These are phyloP conservation scores for Pseudocercospora ulei DNA, from an alignment of 2,329 filamentous ascomycete genomes.

Conservation along the genomic window DNA sequence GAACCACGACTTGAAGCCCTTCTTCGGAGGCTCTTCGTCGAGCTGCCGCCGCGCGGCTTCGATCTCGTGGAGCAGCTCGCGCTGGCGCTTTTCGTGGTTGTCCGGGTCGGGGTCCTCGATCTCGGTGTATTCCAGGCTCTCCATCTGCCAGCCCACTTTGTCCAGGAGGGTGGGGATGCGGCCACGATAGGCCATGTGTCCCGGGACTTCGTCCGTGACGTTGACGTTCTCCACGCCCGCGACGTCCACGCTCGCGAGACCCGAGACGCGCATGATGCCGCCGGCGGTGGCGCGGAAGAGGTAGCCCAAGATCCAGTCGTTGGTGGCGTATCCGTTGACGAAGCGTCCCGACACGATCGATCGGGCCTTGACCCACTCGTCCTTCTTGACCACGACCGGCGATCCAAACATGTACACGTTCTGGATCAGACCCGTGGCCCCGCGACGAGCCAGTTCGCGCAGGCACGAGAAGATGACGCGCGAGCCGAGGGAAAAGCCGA, in stretches of 20 bases:
- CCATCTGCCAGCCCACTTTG: constrained; percentile 80
- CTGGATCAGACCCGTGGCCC: constrained; percentile 77
- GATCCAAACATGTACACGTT: constrained; percentile 94
- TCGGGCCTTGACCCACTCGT: constrained; percentile 72
- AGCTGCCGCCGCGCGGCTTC: constrained; percentile 84
- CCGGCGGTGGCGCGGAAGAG: constrained; percentile 90
- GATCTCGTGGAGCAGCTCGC: constrained; percentile 91
- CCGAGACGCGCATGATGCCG: constrained; percentile 79
- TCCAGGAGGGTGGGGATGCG: constrained; percentile 82
- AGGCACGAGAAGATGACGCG: constrained; percentile 88
- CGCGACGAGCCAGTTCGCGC: constrained; percentile 72
- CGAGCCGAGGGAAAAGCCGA: constrained; percentile 87
- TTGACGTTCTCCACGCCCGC: constrained; percentile 81
- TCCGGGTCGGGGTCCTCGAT: constrained; percentile 97
- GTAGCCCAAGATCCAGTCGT: constrained; percentile 93
- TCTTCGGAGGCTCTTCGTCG: constrained; percentile 64
- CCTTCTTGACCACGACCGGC: constrained; percentile 79
- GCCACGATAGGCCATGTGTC: constrained; percentile 92
- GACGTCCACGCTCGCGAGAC: constrained; percentile 69
- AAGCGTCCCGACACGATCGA: constrained; percentile 87
- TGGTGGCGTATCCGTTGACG: constrained; percentile 85
- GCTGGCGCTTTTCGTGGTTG: constrained; percentile 74
- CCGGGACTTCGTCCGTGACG: constrained; percentile 72
- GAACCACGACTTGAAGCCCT: constrained; percentile 63
- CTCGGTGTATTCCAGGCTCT: constrained; percentile 88